phyloP scores from a whole-genome alignment of 495 filamentous ascomycete species.

The Penicillium verhagenii region DNA sequence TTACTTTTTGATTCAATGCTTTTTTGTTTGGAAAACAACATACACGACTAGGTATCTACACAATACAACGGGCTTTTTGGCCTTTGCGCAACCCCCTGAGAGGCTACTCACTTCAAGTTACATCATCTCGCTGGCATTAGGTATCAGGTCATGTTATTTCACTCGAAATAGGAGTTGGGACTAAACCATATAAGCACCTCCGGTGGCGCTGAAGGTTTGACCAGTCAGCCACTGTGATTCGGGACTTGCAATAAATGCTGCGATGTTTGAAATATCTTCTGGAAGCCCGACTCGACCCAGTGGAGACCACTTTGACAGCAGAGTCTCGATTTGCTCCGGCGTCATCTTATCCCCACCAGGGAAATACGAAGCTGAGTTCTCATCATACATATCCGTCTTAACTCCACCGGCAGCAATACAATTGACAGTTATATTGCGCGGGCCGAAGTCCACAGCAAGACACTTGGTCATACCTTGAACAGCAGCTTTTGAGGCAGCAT shows the following conservation, averaged over 20 bases:
- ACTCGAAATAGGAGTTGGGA: neutral
- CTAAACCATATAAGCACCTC: slow-evolving; percentile 33
- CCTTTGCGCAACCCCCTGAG: neutral
- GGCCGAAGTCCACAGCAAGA: slow-evolving; percentile 54
- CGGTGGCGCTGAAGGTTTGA: slow-evolving; percentile 53
- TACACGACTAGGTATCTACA: neutral
- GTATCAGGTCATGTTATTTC: neutral
- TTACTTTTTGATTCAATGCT: too few relatives aligned
- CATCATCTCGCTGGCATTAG: too few relatives aligned
- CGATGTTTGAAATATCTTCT: slow-evolving; percentile 53
- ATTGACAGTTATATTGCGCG: slow-evolving; percentile 52
- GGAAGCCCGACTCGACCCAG: slow-evolving; percentile 51
- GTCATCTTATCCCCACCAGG: slow-evolving; percentile 36
- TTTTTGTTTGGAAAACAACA: neutral
- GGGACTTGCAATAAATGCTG: slow-evolving; percentile 50
- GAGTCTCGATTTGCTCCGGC: slow-evolving; percentile 24
- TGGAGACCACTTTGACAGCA: slow-evolving; percentile 31
- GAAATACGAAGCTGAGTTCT: slow-evolving; percentile 38
- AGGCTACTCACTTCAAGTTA: too few relatives aligned
- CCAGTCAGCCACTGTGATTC: slow-evolving; percentile 52
- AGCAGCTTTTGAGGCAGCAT: slow-evolving; percentile 55
- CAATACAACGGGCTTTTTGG: neutral
- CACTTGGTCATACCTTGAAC: slow-evolving; percentile 55
- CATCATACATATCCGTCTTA: slow-evolving; percentile 40
- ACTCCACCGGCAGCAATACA: slow-evolving; percentile 50